These are phyloP conservation scores for Colletotrichum sp. DNA, from an alignment of 2,329 filamentous ascomycete species.

Conservation along the genomic window DNA sequence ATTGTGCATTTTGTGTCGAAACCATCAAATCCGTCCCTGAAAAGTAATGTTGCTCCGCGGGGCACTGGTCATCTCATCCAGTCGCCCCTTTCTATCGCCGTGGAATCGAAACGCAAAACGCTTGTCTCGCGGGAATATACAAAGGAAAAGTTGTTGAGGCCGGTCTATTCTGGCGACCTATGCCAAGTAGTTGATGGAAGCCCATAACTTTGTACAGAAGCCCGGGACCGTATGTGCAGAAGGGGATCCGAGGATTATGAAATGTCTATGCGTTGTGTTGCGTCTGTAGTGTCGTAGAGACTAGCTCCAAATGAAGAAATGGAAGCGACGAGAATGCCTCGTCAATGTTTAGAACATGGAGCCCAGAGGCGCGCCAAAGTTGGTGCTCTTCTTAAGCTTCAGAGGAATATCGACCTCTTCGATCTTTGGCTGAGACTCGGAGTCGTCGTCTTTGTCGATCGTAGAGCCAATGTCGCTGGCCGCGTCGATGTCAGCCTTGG, in stretches of 20 bases:
- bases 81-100: constrained; percentile 6
- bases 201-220: constrained; percentile 10
- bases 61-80: background rate
- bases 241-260: background rate
- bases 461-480: constrained; percentile 14
- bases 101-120: background rate
- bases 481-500: constrained; percentile 9
- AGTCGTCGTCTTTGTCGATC: constrained; percentile 28
- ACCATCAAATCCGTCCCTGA: constrained; percentile 9
- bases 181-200: background rate
- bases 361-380: constrained; percentile 30
- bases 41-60: constrained; percentile 7
- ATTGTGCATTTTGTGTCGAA: constrained; percentile 23
- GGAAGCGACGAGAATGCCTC: background rate
- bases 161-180: background rate
- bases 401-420: constrained; percentile 50
- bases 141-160: constrained; percentile 2
- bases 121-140: background rate
- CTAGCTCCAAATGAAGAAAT: background rate
- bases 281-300: background rate
- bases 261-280: background rate
- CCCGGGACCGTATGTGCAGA: constrained; percentile 12
- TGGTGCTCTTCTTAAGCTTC: constrained; percentile 46
- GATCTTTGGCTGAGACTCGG: constrained; percentile 27
- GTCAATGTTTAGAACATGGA: constrained; percentile 13